Evolutionary conservation across 805 yeast species (phyloP).

Genomic region (Candida xiaguanensis): DNA sequence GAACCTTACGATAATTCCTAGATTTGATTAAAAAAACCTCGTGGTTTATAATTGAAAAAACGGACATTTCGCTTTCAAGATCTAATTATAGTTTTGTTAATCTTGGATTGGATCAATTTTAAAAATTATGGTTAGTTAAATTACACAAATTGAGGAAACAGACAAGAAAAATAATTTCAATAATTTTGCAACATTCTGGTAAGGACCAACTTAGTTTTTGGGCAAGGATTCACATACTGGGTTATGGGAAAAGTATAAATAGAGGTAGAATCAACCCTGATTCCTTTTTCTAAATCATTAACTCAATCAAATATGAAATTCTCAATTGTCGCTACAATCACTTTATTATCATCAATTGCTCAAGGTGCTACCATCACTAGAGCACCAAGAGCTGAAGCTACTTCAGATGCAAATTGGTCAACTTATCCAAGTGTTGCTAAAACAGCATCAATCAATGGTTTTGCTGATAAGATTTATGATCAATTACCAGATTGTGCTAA

Average conservation of each 20-base stretch:
- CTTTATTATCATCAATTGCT: conserved; percentile 2
- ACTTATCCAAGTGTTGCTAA: conserved; percentile 40
- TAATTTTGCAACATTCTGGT: background rate
- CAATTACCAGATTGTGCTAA: conserved; percentile 41
- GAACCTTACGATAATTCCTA: too few relatives aligned
- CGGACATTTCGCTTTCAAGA: conserved; percentile 1
- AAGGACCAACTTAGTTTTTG: background rate
- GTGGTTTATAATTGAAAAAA: background rate
- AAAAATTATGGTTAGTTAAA: background rate
- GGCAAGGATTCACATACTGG: too few relatives aligned
- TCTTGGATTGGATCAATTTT: background rate
- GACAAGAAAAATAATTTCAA: background rate
- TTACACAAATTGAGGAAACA: background rate
- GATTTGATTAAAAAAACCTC: too few relatives aligned
- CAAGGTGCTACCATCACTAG: conserved; percentile 1
- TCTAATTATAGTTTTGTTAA: background rate
- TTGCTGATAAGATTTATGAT: conserved; percentile 14
- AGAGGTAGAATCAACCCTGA: background rate
- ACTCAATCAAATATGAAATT: conserved; percentile 3
- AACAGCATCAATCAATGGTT: conserved; percentile 46
- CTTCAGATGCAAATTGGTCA: background rate
- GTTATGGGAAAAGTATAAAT: background rate
- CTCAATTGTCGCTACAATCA: background rate
- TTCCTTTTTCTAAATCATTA: background rate
- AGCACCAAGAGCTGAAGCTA: background rate